phyloP scores from a whole-genome alignment of 2,329 filamentous ascomycete genomes.

The Chaetomium globosum region DNA sequence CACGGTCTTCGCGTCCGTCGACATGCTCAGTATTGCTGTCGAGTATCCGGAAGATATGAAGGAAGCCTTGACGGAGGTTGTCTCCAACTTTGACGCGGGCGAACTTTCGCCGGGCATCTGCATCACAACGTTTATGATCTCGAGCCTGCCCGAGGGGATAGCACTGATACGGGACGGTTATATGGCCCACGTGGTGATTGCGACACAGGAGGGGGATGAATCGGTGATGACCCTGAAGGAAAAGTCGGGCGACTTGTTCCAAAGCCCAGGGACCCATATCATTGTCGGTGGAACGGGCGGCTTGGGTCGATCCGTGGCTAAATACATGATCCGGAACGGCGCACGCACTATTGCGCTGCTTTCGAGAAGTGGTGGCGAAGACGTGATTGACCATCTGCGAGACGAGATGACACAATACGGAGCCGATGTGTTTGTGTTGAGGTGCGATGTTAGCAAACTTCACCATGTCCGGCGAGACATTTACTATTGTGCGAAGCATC shows the following conservation, averaged over 20 bases:
- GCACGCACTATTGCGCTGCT: slow-evolving; percentile 36
- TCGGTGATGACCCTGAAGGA: slow-evolving; percentile 33
- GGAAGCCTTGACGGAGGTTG: slow-evolving; percentile 25
- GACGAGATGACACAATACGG: slow-evolving; percentile 30
- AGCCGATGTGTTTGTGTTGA: slow-evolving; percentile 36
- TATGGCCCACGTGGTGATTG: slow-evolving; percentile 29
- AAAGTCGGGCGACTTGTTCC: slow-evolving; percentile 28
- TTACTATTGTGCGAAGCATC: slow-evolving; percentile 31
- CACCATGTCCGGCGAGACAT: slow-evolving; percentile 33
- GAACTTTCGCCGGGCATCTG: slow-evolving; percentile 16
- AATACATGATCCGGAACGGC: slow-evolving; percentile 37
- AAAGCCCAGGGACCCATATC: slow-evolving; percentile 32
- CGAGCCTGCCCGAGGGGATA: slow-evolving; percentile 27
- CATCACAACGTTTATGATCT: slow-evolving; percentile 23
- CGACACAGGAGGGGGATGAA: slow-evolving; percentile 19
- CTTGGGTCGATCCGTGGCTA: slow-evolving; percentile 37
- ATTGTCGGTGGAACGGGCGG: slow-evolving; percentile 37
- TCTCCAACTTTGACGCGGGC: slow-evolving; percentile 27
- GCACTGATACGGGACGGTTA: slow-evolving; percentile 29
- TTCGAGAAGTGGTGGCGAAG: slow-evolving; percentile 32
- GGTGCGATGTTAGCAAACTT: slow-evolving; percentile 39
- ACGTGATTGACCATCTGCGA: slow-evolving; percentile 32
- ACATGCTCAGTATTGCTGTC: slow-evolving; percentile 31
- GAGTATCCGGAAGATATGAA: slow-evolving; percentile 28
- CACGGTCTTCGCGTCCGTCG: slow-evolving; percentile 31